These are phyloP conservation scores for Ascocoryne sarcoides DNA, from an alignment of 2,329 filamentous ascomycete species.

Conservation along the genomic window DNA sequence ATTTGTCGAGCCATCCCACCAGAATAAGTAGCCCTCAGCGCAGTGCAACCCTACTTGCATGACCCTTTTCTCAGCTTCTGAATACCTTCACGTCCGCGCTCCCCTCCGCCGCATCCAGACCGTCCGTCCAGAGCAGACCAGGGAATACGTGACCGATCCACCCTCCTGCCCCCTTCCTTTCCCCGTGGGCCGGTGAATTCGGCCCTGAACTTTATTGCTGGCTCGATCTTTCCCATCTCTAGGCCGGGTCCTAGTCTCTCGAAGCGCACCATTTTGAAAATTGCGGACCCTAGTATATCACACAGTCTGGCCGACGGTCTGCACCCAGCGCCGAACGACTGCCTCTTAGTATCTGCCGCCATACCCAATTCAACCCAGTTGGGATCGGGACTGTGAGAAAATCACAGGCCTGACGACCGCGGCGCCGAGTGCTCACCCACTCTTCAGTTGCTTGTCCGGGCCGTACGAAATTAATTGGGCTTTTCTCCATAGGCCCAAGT, in stretches of 20 bases:
- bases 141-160: too few species aligned
- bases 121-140: too few species aligned
- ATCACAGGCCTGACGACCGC: constrained; percentile 6
- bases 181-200: constrained; percentile 3
- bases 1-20: too few species aligned
- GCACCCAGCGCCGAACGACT: too few species aligned
- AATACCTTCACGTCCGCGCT: too few species aligned
- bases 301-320: background rate
- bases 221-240: background rate
- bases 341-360: background rate
- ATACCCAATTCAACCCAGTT: too few species aligned
- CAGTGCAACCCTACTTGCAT: too few species aligned
- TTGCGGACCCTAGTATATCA: background rate
- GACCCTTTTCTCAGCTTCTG: too few species aligned
- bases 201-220: background rate
- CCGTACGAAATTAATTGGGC: background rate
- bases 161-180: background rate
- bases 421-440: constrained; percentile 3
- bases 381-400: background rate
- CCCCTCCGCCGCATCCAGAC: too few species aligned
- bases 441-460: constrained; percentile 1
- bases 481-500: background rate
- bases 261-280: background rate
- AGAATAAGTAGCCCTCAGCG: too few species aligned
- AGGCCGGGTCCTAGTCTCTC: background rate